A percentile compares a stretch with the other conserved stretches of the same genome.
Evolutionary conservation across 2,329 filamentous ascomycete species (phyloP).

Genomic region (Cryoendolithus antarcticus): DNA sequence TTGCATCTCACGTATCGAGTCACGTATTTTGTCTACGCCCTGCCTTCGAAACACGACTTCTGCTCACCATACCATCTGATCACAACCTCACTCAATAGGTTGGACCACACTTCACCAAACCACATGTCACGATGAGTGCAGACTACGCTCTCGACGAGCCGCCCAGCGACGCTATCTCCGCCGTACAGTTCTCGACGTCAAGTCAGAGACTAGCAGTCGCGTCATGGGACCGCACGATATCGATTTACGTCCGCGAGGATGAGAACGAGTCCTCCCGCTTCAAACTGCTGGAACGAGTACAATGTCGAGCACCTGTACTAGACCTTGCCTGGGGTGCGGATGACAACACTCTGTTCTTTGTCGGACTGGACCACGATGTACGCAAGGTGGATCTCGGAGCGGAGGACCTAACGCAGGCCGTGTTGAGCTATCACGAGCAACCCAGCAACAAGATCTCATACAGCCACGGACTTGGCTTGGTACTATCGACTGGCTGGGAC

Average conservation of each 20-base stretch:
- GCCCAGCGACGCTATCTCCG: conserved; percentile 76
- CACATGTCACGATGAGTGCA: conserved; percentile 6
- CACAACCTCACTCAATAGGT: not conserved
- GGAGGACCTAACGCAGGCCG: conserved; percentile 49
- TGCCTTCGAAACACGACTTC: not conserved
- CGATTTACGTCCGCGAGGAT: conserved; percentile 49
- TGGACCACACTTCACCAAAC: not conserved
- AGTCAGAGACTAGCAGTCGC: conserved; percentile 70
- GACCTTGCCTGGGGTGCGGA: conserved; percentile 79
- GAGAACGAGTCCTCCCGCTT: conserved; percentile 42
- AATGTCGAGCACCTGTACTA: conserved; percentile 70
- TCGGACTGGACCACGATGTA: conserved; percentile 77
- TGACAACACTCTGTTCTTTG: conserved; percentile 73
- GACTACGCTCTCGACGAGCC: conserved; percentile 58
- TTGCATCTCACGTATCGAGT: not conserved
- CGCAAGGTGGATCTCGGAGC: conserved; percentile 59
- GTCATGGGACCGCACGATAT: conserved; percentile 88
- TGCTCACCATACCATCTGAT: not conserved
- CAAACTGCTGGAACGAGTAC: conserved; percentile 20
- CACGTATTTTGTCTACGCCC: not conserved
- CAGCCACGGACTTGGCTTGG: conserved; percentile 59
- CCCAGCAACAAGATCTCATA: conserved; percentile 78
- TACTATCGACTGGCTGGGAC: conserved; percentile 91
- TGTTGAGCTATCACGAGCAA: conserved; percentile 60
- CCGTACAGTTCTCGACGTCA: conserved; percentile 76